Percentiles rank a stretch among this genome's conserved stretches.
Evolutionary conservation across 1,284 basidiomycete genomes (phyloP).

Genomic region (Irpex rosettiformis): DNA sequence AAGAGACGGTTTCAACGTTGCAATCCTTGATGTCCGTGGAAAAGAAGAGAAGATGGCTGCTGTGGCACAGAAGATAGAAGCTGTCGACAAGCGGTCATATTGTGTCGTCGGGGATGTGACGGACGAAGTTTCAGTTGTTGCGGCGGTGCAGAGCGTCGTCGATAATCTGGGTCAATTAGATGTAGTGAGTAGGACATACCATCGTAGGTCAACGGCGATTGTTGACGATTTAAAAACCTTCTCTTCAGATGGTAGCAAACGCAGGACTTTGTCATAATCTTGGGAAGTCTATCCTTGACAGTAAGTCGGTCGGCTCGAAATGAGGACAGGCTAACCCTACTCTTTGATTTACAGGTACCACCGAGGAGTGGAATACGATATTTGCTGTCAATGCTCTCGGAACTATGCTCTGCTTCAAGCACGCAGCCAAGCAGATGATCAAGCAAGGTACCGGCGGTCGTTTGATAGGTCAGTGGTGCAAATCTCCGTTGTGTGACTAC

Average conservation of each 20-base stretch:
- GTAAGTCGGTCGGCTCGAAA: not conserved
- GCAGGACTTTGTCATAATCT: conserved; percentile 24
- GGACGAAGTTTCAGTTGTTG: conserved; percentile 18
- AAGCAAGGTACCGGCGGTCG: conserved; percentile 29
- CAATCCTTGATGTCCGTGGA: conserved; percentile 19
- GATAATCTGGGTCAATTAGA: conserved; percentile 19
- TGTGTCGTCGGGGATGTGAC: conserved; percentile 18
- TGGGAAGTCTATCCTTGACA: conserved; percentile 7
- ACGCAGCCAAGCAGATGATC: conserved; percentile 29
- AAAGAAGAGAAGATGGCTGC: conserved; percentile 11
- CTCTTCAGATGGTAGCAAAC: conserved; percentile 30
- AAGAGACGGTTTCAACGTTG: conserved; percentile 21
- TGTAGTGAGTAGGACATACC: conserved; percentile 12
- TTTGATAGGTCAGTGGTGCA: conserved; percentile 21
- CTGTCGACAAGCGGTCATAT: conserved; percentile 11
- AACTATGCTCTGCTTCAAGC: conserved; percentile 28
- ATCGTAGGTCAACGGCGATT: not conserved
- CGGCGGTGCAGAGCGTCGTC: conserved; percentile 19
- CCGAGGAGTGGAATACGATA: not conserved
- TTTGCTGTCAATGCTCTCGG: conserved; percentile 29
- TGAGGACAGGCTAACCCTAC: not conserved
- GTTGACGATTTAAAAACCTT: not conserved
- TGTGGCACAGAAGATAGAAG: conserved; percentile 17
- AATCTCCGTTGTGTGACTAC: not conserved
- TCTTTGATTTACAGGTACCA: not conserved